Conservation (phyloP, 192 early-diverging fungal genomes). For the Funneliformis mosseae region DNA sequence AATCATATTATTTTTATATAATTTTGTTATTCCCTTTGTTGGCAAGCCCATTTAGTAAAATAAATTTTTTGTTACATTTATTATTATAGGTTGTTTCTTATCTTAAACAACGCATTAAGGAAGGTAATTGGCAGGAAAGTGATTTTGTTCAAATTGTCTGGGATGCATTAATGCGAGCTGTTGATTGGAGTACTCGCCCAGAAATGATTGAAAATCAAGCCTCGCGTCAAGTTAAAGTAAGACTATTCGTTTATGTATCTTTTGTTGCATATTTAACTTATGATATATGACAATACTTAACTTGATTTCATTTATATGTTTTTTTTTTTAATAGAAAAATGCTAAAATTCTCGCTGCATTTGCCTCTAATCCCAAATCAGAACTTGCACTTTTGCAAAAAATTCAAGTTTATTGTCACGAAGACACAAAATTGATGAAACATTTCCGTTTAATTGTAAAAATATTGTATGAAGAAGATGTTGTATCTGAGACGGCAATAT, state of each 20-base stretch:
- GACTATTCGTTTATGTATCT: not conserved
- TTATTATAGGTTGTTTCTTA: slow-evolving; percentile 59
- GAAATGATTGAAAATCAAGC: slow-evolving; percentile 85
- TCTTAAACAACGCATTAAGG: slow-evolving; percentile 66
- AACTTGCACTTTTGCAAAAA: slow-evolving; percentile 82
- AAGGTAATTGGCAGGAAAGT: slow-evolving; percentile 73
- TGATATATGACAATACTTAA: slow-evolving; percentile 20
- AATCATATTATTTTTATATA: not conserved
- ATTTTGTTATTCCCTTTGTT: slow-evolving; percentile 3
- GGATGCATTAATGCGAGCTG: slow-evolving; percentile 77
- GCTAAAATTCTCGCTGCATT: slow-evolving; percentile 75
- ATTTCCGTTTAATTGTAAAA: slow-evolving; percentile 81
- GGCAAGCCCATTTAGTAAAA: not conserved
- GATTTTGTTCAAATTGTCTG: slow-evolving; percentile 79
- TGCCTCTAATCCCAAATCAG: slow-evolving; percentile 78
- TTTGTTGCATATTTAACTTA: slow-evolving; percentile 38
- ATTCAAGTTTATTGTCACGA: slow-evolving; percentile 88
- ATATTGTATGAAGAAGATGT: slow-evolving; percentile 90
- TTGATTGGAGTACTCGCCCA: slow-evolving; percentile 76
- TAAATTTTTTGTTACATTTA: not conserved
- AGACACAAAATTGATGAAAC: slow-evolving; percentile 86
- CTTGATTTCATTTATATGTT: not conserved
- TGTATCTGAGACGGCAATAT: slow-evolving; percentile 86
- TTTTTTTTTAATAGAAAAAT: slow-evolving; percentile 55
- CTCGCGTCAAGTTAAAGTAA: slow-evolving; percentile 59